Percentiles rank a stretch among this genome's conserved stretches.
phyloP scores from a whole-genome alignment of 2,329 filamentous ascomycete species.

The Aureobasidium uvarum region DNA sequence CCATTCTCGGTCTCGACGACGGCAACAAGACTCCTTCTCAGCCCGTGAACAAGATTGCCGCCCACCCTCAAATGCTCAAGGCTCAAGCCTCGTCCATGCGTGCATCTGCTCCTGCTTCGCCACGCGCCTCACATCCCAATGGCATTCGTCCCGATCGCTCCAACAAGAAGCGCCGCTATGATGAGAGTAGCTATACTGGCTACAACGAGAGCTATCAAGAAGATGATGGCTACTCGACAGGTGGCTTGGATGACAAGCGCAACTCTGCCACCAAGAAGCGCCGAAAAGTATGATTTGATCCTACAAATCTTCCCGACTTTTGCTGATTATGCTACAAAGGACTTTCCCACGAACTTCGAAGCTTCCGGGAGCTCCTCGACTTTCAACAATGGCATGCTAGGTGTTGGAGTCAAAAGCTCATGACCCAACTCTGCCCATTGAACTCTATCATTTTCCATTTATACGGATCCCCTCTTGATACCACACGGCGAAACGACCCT shows the following conservation, averaged over 20 bases:
- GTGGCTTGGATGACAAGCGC: conserved; percentile 63
- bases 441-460: not conserved
- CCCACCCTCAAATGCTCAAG: conserved; percentile 29
- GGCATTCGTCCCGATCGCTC: conserved; percentile 60
- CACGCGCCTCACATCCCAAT: conserved; percentile 41
- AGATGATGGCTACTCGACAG: conserved; percentile 69
- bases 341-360: conserved; percentile 22
- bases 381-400: conserved; percentile 24
- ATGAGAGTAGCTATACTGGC: conserved; percentile 70
- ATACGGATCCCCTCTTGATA: conserved; percentile 2
- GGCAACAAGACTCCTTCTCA: conserved; percentile 26
- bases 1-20: conserved; percentile 48
- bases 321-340: conserved; percentile 16
- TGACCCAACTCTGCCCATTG: not conserved
- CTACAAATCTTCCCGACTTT: not conserved
- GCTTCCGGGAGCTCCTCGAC: not conserved
- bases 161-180: conserved; percentile 72
- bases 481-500: conserved; percentile 14
- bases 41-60: conserved; percentile 7
- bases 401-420: conserved; percentile 25
- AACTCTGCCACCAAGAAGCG: conserved; percentile 50
- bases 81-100: conserved; percentile 28
- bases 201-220: conserved; percentile 71
- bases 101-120: conserved; percentile 40
- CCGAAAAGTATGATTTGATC: conserved; percentile 49